Base-by-base conservation (phyloP, 2,329 filamentous ascomycete genomes). In the Cryphonectria carpinicola region DNA sequence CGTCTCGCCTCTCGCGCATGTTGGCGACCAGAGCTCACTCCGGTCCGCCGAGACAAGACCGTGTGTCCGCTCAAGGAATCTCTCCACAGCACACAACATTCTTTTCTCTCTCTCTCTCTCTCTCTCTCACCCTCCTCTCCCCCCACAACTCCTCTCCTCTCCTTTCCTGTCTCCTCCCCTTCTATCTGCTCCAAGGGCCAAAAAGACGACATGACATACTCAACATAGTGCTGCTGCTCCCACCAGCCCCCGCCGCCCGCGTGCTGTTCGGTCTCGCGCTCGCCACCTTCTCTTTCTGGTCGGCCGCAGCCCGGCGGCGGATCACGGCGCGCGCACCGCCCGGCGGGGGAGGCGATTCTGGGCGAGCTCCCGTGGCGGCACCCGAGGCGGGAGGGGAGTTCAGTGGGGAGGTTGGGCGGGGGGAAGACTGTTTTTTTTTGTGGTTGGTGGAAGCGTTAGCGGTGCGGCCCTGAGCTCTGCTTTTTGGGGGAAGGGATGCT, bases 191-290 rank as follows among this genome's bases (percentile, higher is more conserved):
- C 46, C 46, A n/a, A 22, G 46, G 46, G 22, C 7, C 46, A 22
- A 65, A 65, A 35, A 4, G 35, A 11, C 11, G 35, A 19, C 19
- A 61, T 3, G 35, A 65, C 63, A 13, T 92, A 94, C 95, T 95
- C 86, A 99, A 87, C 96, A 99, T 99, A 67, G 96, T 99, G 85
- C 94, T 97, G 82, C 92, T 97, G 81, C 94, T 98, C 75, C 96
- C 96, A 76, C 96, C 96, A 25, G 96, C 96, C 77, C 96, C 96
- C 46, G 96, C 96, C 54, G 95, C 91, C 78, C 96, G 90, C 75
- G 96, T 99, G 85, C 93, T 97, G 81, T 91, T 93, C 66, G 96
- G 96, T 76, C 96, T 89, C 75, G 90, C 92, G 92, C 97, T 99
- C 79, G 95, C 95, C 77, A 95, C 90, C 84, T 97, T 96, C 84